Evolutionary conservation across 2,329 filamentous ascomycete species (phyloP), one percentile per base, ranked within the genome.

Genomic region (Falciphora oryzae): DNA sequence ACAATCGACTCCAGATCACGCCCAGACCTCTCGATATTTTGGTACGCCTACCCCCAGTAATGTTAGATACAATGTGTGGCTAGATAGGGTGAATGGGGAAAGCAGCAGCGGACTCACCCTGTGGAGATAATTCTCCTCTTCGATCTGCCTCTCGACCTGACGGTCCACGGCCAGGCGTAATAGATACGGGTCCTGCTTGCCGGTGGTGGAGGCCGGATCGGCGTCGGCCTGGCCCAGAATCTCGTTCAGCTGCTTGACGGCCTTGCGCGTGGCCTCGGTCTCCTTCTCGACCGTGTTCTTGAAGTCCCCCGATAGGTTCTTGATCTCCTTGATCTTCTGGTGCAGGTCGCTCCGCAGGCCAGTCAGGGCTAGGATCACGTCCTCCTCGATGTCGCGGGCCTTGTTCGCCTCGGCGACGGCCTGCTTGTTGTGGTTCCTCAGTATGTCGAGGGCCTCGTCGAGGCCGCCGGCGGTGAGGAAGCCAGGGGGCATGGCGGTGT

Each of bases 251-350:
- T 87, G 83, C 63, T 88, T 88, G 31, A 98, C 91, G 22, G 89
- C 89, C 74, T 87, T 92, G 67, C 89, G 85, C 0, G 95, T 97
- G 25, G 76, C 80, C 27, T 97, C 93, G 80, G 96, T 94, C 76
- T 98, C 95, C 78, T 94, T 97, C 31, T 97, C 92, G 13, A 99
- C 93, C 0, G 89, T 91, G 74, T 97, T 99, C 78, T 97, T 97
- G 79, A 99, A 99, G 75, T 99, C 95, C 22, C 93, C 91, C 7
- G 92, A 91, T 22, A 99, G 81, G 69, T 88, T 89, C 79, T 96
- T 97, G 79, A 99, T 99, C 78, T 99, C 95, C 77, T 98, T 99
- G 76, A 96, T 96, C 80, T 99, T 99, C 75, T 96, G 92, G 67
- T 90, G 90, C 25, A 99, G 81, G 75, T 99, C 95, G 72, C 88